Evolutionary conservation across 2,329 filamentous ascomycete genomes (phyloP).

Genomic region (Hyphodiscus sp.): DNA sequence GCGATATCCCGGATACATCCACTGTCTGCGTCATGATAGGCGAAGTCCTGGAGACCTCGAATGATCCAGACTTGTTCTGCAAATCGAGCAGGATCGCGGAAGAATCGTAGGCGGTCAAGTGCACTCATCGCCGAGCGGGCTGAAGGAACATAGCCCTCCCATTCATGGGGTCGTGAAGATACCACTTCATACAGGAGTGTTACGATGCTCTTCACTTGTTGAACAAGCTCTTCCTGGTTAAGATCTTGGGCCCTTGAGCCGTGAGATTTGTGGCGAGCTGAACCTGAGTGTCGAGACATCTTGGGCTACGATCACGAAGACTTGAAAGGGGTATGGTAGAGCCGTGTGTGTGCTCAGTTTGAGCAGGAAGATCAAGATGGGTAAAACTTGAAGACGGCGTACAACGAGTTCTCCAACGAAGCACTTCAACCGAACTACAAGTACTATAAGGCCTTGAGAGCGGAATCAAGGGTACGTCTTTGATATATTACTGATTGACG

Average conservation of each 20-base stretch:
- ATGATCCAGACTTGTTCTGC: slow-evolving; percentile 37
- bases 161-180: slow-evolving; percentile 21
- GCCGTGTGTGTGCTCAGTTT: neutral
- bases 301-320: neutral
- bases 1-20: slow-evolving; percentile 40
- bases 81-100: slow-evolving; percentile 30
- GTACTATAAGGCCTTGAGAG: neutral
- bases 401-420: neutral
- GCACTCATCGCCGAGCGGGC: slow-evolving; percentile 34
- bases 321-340: neutral
- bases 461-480: neutral
- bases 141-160: slow-evolving; percentile 31
- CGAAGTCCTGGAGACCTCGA: slow-evolving; percentile 41
- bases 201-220: slow-evolving; percentile 25
- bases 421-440: neutral
- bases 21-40: slow-evolving; percentile 41
- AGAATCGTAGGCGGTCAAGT: slow-evolving; percentile 34
- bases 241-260: slow-evolving; percentile 12
- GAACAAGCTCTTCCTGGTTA: slow-evolving; percentile 20
- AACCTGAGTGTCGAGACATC: slow-evolving; percentile 20
- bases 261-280: slow-evolving; percentile 17
- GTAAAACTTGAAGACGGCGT: neutral
- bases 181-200: slow-evolving; percentile 24
- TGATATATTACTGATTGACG: neutral
- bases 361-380: neutral